Conservation (phyloP, 2,329 filamentous ascomycete species). For the Teratosphaeria pseudoeucalypti region DNA sequence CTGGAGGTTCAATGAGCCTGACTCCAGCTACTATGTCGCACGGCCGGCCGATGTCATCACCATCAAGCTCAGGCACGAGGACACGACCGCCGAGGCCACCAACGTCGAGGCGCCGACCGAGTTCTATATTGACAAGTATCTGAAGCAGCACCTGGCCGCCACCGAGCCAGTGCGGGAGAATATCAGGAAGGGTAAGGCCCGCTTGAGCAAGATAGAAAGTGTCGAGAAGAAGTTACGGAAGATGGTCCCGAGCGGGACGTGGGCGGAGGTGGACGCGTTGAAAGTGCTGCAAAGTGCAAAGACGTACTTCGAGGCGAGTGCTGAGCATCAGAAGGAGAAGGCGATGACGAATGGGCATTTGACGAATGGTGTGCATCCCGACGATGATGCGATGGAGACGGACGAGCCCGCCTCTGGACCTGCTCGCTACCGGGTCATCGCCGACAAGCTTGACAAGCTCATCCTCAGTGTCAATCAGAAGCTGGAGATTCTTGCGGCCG, state of each 20-base stretch:
- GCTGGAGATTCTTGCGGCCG: slow-evolving; percentile 15
- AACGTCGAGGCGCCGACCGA: slow-evolving; percentile 41
- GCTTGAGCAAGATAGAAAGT: slow-evolving; percentile 23
- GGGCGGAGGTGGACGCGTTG: slow-evolving; percentile 26
- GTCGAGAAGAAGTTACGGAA: slow-evolving; percentile 29
- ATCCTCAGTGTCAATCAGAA: slow-evolving; percentile 23
- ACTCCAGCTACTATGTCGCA: background rate
- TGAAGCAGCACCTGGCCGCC: slow-evolving; percentile 39
- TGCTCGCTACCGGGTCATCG: slow-evolving; percentile 14
- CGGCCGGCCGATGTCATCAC: background rate
- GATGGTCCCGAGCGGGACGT: slow-evolving; percentile 20
- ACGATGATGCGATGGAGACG: slow-evolving; percentile 4
- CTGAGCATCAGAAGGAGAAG: slow-evolving; percentile 9
- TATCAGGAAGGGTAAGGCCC: slow-evolving; percentile 23
- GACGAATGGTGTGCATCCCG: slow-evolving; percentile 10
- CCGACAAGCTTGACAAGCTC: slow-evolving; percentile 26
- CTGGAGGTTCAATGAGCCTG: background rate
- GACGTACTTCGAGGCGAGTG: slow-evolving; percentile 22
- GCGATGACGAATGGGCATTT: slow-evolving; percentile 10
- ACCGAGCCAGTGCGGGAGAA: slow-evolving; percentile 39
- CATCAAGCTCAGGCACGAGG: background rate
- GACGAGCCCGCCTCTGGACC: background rate
- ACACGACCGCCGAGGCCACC: background rate
- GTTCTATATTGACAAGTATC: slow-evolving; percentile 51
- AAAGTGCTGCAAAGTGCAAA: slow-evolving; percentile 26